Conservation (phyloP, 73 alveolate species). For the Durusdinium trenchii region DNA sequence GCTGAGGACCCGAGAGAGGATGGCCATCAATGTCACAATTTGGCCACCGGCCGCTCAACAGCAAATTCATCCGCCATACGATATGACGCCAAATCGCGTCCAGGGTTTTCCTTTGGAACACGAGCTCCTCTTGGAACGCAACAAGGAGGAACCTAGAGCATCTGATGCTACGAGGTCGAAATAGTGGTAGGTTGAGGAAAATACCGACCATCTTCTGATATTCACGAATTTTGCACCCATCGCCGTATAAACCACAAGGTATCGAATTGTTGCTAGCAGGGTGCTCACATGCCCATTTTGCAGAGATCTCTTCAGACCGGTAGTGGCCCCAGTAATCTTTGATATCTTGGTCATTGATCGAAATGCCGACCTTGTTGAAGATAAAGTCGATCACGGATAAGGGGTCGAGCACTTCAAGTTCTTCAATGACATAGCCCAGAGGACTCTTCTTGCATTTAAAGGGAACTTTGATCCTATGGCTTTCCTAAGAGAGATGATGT, state of each 20-base stretch:
- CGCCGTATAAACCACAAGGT: not conserved
- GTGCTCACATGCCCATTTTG: not conserved
- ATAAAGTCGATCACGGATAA: not conserved
- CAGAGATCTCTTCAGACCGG: not conserved
- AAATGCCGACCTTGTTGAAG: not conserved
- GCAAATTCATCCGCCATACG: not conserved
- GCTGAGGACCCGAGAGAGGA: not conserved
- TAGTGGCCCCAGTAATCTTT: not conserved
- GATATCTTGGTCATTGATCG: not conserved
- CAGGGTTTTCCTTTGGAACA: not conserved
- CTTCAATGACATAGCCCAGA: not conserved
- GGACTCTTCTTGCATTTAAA: not conserved
- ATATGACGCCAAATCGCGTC: not conserved
- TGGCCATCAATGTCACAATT: not conserved
- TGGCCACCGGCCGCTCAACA: not conserved
- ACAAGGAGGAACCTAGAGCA: not conserved
- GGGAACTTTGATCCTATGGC: not conserved
- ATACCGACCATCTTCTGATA: not conserved
- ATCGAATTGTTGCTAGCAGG: not conserved
- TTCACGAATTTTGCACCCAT: not conserved
- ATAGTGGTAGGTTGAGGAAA: constrained; percentile 15
- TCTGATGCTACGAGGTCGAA: not conserved
- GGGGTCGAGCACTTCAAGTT: not conserved
- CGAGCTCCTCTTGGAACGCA: not conserved
- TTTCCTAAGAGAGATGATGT: not conserved